Conservation (phyloP, 129 eudicot species). For the Lonicera japonica region DNA sequence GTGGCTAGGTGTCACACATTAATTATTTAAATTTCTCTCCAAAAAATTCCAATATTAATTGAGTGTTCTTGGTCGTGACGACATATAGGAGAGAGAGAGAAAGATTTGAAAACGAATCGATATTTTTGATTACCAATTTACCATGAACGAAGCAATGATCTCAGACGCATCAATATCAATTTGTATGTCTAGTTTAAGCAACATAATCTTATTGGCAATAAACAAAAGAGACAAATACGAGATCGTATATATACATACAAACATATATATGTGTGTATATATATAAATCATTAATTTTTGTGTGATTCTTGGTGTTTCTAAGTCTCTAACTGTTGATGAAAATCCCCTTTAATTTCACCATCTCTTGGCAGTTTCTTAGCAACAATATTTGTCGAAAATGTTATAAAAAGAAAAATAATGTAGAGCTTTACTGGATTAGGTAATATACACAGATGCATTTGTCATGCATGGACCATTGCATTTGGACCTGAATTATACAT, state of each 20-base stretch:
- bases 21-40: neutral
- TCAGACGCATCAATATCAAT: slow-evolving; percentile 35
- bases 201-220: slow-evolving; percentile 6
- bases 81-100: neutral
- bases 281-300: neutral
- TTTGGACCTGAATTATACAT: no score
- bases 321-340: slow-evolving; percentile 13
- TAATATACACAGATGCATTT: no score
- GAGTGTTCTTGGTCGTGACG: neutral
- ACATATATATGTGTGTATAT: neutral
- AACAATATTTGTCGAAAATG: neutral
- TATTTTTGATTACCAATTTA: no score
- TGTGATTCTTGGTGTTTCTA: neutral
- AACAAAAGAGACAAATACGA: neutral
- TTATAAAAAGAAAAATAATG: neutral
- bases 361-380: slow-evolving; percentile 12
- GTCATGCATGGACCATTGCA: neutral
- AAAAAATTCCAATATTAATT: neutral
- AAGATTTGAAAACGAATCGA: slow-evolving; percentile 1
- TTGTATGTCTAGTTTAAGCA: neutral
- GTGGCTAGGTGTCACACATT: neutral
- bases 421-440: neutral
- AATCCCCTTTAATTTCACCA: slow-evolving; percentile 24
- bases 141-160: slow-evolving; percentile 2
- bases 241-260: neutral